phyloP scores from a whole-genome alignment of 768 basidiomycete species.

The Chlorophyllum brunneum region DNA sequence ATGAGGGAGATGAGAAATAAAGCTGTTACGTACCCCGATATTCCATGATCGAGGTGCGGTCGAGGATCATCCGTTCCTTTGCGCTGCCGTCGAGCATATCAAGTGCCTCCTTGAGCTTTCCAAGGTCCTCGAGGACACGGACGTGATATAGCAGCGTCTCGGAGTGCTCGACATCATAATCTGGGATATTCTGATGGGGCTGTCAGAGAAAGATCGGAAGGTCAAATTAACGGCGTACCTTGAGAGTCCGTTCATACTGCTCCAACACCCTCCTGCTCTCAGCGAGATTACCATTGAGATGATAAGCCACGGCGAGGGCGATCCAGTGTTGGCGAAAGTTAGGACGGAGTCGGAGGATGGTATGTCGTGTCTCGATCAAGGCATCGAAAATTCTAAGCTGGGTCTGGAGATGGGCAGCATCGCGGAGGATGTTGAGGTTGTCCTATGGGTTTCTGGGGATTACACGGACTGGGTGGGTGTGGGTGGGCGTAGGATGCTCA shows the following conservation, averaged over 20 bases:
- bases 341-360: conserved; percentile 76
- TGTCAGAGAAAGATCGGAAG: background rate
- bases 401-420: conserved; percentile 84
- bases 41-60: conserved; percentile 66
- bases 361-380: conserved; percentile 78
- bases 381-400: conserved; percentile 79
- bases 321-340: conserved; percentile 87
- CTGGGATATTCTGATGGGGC: conserved; percentile 62
- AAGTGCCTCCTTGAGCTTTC: conserved; percentile 57
- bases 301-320: conserved; percentile 83
- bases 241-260: conserved; percentile 65
- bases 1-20: conserved; percentile 7
- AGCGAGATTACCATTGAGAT: conserved; percentile 68
- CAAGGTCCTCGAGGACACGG: conserved; percentile 67
- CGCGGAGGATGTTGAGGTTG: conserved; percentile 89
- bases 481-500: conserved; percentile 29
- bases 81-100: conserved; percentile 58
- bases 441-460: conserved; percentile 53
- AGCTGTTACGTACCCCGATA: conserved; percentile 46
- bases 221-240: conserved; percentile 42
- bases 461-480: conserved; percentile 4
- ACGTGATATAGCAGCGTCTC: conserved; percentile 81
- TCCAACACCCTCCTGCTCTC: conserved; percentile 74
- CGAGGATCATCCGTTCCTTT: conserved; percentile 64
- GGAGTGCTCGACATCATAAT: conserved; percentile 79